Conservation (phyloP, 805 yeast genomes). For the Wickerhamomyces sydowiorum region DNA sequence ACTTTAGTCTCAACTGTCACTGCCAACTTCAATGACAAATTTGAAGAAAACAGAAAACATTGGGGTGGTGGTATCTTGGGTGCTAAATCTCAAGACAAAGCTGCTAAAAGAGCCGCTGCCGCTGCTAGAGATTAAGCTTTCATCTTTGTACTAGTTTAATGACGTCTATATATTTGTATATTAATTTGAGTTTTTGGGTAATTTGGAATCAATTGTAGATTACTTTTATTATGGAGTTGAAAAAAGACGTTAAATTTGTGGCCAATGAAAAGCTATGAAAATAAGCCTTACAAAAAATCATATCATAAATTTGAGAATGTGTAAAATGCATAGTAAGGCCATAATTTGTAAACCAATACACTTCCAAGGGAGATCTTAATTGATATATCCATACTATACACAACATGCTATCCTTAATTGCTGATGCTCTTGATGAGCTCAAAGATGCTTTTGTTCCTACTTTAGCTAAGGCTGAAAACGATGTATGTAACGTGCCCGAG, state of each 20-base stretch:
- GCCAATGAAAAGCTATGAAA: slow-evolving; percentile 22
- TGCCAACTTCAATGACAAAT: slow-evolving; percentile 89
- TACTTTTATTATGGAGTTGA: not conserved
- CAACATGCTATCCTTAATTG: slow-evolving; percentile 30
- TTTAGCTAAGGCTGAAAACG: slow-evolving; percentile 72
- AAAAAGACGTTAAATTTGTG: not conserved
- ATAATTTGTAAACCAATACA: too few species aligned
- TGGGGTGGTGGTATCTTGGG: slow-evolving; percentile 99
- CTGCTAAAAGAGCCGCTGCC: slow-evolving; percentile 29
- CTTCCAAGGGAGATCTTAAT: too few species aligned
- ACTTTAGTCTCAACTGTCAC: slow-evolving; percentile 88
- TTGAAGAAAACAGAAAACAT: slow-evolving; percentile 95
- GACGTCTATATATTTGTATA: not conserved
- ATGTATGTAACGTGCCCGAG: too few species aligned
- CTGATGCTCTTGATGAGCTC: slow-evolving; percentile 50
- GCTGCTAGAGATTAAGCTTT: slow-evolving; percentile 7
- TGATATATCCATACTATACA: not conserved
- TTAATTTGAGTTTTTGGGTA: not conserved
- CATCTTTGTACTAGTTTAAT: not conserved
- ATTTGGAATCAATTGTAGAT: not conserved
- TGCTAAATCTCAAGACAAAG: slow-evolving; percentile 84
- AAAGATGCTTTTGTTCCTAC: slow-evolving; percentile 77
- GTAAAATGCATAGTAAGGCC: too few species aligned
- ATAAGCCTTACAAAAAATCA: slow-evolving; percentile 18
- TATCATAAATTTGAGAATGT: slow-evolving; percentile 2